A percentile compares a stretch with the other conserved stretches of the same genome.
phyloP scores from a whole-genome alignment of 768 basidiomycete genomes.

The Hortiboletus flavorubellus region DNA sequence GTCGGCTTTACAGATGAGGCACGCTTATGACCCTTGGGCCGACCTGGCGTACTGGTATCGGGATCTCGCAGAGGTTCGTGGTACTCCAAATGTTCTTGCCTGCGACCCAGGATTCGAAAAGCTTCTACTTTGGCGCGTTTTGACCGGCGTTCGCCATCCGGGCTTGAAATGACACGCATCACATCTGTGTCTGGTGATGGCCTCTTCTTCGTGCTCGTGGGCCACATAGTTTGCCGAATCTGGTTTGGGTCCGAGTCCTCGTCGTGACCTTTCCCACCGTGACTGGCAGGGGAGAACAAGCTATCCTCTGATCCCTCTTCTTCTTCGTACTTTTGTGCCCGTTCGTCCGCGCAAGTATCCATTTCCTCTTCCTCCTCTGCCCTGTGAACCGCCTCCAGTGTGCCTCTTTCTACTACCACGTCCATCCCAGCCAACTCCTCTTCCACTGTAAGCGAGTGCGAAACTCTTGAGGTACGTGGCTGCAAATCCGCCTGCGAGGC shows the following conservation, averaged over 20 bases:
- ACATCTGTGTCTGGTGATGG: slow-evolving; percentile 27
- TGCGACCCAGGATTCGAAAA: slow-evolving; percentile 11
- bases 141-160: slow-evolving; percentile 12
- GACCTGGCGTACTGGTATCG: slow-evolving; percentile 4
- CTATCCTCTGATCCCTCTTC: slow-evolving; percentile 37
- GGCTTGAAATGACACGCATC: slow-evolving; percentile 9
- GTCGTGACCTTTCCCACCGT: background rate
- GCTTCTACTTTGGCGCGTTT: slow-evolving; percentile 29
- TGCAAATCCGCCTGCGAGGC: slow-evolving; percentile 12
- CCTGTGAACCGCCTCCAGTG: background rate
- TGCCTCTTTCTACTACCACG: background rate
- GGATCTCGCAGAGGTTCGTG: slow-evolving; percentile 21
- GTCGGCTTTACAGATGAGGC: slow-evolving; percentile 23
- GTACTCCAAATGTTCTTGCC: slow-evolving; percentile 15
- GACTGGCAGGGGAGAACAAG: slow-evolving; percentile 28
- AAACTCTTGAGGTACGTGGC: background rate
- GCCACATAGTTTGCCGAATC: background rate
- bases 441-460: background rate
- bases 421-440: background rate
- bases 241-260: background rate
- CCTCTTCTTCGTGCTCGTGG: slow-evolving; percentile 27
- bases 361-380: background rate
- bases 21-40: slow-evolving; percentile 8
- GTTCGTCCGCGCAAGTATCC: background rate
- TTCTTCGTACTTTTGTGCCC: slow-evolving; percentile 2